Evolutionary conservation across 768 basidiomycete species (phyloP).

Genomic region (Kwoniella sp.): DNA sequence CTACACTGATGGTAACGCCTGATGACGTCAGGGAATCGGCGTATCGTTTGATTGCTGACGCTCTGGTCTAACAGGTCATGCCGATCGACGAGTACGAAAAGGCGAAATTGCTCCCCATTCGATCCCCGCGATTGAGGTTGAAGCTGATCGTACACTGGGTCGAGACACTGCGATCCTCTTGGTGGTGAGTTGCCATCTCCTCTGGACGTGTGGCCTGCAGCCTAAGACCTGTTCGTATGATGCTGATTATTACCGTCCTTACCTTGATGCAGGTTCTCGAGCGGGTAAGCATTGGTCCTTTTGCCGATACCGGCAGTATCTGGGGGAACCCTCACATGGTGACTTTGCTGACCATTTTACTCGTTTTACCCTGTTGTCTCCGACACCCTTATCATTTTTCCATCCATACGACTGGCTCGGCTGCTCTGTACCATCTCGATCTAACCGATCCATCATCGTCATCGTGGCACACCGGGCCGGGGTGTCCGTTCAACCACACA

Average conservation of each 20-base stretch:
- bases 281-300: constrained; percentile 10
- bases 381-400: constrained; percentile 1
- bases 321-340: too few species aligned
- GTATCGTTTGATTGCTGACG: too few species aligned
- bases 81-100: constrained; percentile 91
- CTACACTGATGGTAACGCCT: background rate
- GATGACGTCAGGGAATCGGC: background rate
- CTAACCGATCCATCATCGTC: too few species aligned
- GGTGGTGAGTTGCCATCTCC: constrained; percentile 54
- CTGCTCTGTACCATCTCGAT: too few species aligned
- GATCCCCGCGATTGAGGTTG: constrained; percentile 74
- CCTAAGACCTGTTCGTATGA: too few species aligned
- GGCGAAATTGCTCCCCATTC: constrained; percentile 73
- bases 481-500: too few species aligned
- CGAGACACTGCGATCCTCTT: constrained; percentile 64
- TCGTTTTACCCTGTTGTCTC: background rate
- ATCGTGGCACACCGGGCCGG: too few species aligned
- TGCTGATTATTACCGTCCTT: background rate
- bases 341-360: background rate
- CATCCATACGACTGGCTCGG: too few species aligned
- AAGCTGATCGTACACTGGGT: constrained; percentile 93
- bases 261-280: constrained; percentile 16
- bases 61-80: constrained; percentile 61
- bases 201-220: too few species aligned
- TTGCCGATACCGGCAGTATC: background rate